phyloP scores from a whole-genome alignment of 208 protist genomes.

The Crithidia sp. region DNA sequence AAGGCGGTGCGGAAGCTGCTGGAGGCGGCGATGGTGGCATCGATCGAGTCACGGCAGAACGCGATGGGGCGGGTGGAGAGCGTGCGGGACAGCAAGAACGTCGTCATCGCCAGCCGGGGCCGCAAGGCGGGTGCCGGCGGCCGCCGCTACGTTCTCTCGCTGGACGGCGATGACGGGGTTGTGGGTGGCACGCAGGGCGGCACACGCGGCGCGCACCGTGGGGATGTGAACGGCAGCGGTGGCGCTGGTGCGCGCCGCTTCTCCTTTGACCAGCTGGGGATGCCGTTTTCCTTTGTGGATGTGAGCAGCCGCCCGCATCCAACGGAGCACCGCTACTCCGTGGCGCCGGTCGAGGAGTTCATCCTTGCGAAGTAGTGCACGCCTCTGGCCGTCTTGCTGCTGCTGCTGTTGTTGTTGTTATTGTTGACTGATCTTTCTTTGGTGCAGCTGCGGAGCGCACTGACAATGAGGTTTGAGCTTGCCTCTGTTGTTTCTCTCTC shows the following conservation, averaged over 20 bases:
- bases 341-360: constrained; percentile 51
- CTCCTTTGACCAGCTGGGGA: constrained; percentile 59
- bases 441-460: no score
- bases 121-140: constrained; percentile 19
- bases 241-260: constrained; percentile 34
- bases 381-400: no score
- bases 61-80: constrained; percentile 64
- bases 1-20: constrained; percentile 77
- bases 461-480: no score
- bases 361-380: constrained; percentile 15
- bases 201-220: not conserved
- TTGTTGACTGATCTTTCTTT: not conserved
- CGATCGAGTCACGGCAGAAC: constrained; percentile 50
- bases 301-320: constrained; percentile 61
- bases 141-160: constrained; percentile 41
- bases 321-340: constrained; percentile 44
- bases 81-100: constrained; percentile 64
- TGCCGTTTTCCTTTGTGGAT: constrained; percentile 66
- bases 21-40: constrained; percentile 64
- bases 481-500: no score
- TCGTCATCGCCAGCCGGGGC: constrained; percentile 20
- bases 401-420: no score
- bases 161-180: constrained; percentile 37
- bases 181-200: not conserved
- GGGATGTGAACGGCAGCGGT: not conserved